Conservation (phyloP, 208 protist species). For the Endotrypanum monterogeii region DNA sequence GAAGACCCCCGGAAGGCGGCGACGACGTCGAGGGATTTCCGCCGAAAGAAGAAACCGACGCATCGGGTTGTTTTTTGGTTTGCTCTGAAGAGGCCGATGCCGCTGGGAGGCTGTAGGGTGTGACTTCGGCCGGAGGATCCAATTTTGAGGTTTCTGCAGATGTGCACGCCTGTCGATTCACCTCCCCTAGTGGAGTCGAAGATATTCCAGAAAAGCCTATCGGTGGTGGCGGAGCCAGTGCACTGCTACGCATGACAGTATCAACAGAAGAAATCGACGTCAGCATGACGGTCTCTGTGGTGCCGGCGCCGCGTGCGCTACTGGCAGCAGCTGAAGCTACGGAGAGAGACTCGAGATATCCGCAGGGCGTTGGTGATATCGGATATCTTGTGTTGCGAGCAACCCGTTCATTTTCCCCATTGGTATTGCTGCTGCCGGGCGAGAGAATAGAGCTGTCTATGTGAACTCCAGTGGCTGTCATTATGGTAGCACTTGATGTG, state of each 20-base stretch:
- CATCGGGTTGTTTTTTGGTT: background rate
- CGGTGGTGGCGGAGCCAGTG: slow-evolving; percentile 16
- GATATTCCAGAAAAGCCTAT: slow-evolving; percentile 20
- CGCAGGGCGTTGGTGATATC: slow-evolving; percentile 13
- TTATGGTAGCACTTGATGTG: background rate
- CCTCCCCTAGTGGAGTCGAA: background rate
- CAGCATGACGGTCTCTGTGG: too few relatives aligned
- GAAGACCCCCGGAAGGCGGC: background rate
- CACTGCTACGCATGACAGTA: background rate
- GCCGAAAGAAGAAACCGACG: background rate
- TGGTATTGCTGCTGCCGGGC: background rate
- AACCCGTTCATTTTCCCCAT: background rate
- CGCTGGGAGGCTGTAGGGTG: background rate
- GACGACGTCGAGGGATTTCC: background rate
- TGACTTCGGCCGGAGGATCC: too few relatives aligned
- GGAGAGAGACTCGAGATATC: slow-evolving; percentile 6
- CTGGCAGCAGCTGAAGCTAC: background rate
- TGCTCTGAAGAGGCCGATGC: background rate
- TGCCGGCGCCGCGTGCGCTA: background rate
- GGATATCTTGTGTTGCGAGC: background rate
- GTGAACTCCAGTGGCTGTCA: background rate
- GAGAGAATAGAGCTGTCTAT: background rate
- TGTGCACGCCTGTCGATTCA: too few relatives aligned
- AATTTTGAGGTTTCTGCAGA: too few relatives aligned
- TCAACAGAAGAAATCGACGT: background rate